Base-by-base conservation (phyloP, 1,284 basidiomycete genomes). In the Ceratobasidium sp. region DNA sequence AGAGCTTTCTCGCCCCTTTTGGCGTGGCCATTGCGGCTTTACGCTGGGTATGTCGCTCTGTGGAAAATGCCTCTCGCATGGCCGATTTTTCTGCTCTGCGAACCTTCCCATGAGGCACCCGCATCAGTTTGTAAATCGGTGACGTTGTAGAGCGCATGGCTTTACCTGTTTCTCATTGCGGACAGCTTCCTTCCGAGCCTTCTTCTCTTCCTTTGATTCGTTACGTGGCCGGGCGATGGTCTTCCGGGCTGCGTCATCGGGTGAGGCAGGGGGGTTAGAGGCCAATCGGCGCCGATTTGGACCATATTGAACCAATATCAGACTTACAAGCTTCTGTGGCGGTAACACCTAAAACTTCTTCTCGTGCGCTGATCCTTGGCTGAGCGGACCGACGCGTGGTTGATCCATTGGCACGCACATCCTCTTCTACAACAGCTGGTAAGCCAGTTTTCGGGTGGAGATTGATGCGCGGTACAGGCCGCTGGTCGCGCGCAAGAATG, bases 161-260 rank as follows among this genome's bases (percentile, higher is more conserved):
- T 80, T 74, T 43, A 83, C 81, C 76, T 92, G 90, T 73, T 92
- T 87, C 76, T 94, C 92, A 8, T 85, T 86, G 81, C 98, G 99
- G 43, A 95, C 88, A 0, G 89, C 90, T n/a, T 88, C 85, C 80
- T 99, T 99, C 23, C 97, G 88, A 0, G 89, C 88, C 78, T 90
- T 94, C 81, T 94, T 94, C 55, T 93, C 94, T 76, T 96, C 95
- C 72, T 88, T 88, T 2, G 89, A 86, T 81, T 99, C 97, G 75
- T 89, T 85, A 75, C 90, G 90, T 0, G 89, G 83, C 28, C 96
- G 86, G n/a, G 87, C 81, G 65, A 93, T 80, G 0, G 90, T 88
- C 72, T 82, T 80, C 43, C 80, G 82, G 43, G 74, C 81, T 36
- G 43, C 48, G 57, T 14, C 61, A 55, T 50, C 46, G 30, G 32